A percentile compares a stretch with the other conserved stretches of the same genome.
Evolutionary conservation across 495 filamentous ascomycete species (phyloP).

Genomic region (Neurospora sp.): DNA sequence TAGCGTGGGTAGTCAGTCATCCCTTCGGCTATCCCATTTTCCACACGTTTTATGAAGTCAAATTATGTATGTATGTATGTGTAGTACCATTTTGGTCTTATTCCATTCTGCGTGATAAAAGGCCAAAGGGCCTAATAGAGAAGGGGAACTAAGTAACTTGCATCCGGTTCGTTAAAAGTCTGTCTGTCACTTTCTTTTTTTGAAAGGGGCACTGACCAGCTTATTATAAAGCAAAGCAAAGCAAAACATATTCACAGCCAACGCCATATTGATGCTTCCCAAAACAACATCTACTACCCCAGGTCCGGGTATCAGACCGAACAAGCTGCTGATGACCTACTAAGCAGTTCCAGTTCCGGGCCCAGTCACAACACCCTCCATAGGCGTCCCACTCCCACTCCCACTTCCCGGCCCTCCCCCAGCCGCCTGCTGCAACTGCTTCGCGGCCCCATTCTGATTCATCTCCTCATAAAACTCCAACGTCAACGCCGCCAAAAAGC

Average conservation of each 20-base stretch:
- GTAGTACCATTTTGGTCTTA: background rate
- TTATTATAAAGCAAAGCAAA: background rate
- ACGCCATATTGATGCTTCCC: background rate
- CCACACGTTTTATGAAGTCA: background rate
- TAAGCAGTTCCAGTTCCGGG: background rate
- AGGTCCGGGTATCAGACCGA: background rate
- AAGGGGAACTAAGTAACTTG: background rate
- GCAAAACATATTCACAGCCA: background rate
- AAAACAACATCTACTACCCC: background rate
- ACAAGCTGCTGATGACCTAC: background rate
- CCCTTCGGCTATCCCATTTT: background rate
- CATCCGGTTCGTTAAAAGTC: background rate
- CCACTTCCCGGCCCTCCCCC: background rate
- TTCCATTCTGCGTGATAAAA: background rate
- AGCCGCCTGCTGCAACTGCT: background rate
- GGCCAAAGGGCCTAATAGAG: background rate
- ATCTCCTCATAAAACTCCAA: conserved; percentile 82
- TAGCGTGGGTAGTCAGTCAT: background rate
- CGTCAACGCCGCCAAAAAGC: conserved; percentile 80
- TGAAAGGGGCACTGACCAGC: background rate
- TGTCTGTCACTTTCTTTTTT: background rate
- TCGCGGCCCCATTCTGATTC: conserved; percentile 6
- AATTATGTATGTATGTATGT: background rate
- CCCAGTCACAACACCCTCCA: background rate
- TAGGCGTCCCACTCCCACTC: background rate